A percentile compares a stretch with the other conserved stretches of the same genome.
phyloP scores from a whole-genome alignment of 2,329 filamentous ascomycete species.

The Talaromyces sp. region DNA sequence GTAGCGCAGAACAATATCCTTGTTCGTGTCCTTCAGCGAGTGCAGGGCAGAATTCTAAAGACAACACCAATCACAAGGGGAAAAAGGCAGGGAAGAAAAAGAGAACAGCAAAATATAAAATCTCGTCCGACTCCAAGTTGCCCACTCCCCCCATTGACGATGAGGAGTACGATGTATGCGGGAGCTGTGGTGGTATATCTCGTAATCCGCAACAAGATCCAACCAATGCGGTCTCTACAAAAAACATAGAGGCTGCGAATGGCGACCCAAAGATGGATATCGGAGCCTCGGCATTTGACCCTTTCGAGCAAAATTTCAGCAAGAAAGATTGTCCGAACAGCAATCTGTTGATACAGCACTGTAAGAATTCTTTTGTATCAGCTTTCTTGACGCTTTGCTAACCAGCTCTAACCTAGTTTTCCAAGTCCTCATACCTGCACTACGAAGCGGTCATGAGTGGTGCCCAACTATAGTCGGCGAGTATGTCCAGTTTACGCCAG shows the following conservation, averaged over 20 bases:
- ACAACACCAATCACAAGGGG: neutral
- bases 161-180: neutral
- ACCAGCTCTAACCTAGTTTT: neutral
- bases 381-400: neutral
- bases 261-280: conserved; percentile 1
- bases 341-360: conserved; percentile 9
- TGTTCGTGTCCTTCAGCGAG: neutral
- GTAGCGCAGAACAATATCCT: conserved; percentile 1
- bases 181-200: neutral
- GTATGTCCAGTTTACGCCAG: conserved; percentile 4
- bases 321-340: conserved; percentile 5
- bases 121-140: neutral
- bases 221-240: neutral
- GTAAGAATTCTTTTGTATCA: neutral
- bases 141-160: conserved; percentile 1
- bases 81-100: neutral
- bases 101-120: neutral
- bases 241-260: neutral
- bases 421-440: conserved; percentile 4
- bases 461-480: neutral
- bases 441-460: conserved; percentile 9
- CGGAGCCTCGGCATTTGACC: neutral
- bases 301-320: neutral
- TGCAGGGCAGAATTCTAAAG: neutral
- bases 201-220: neutral